Percentiles rank a stretch among this genome's conserved stretches.
phyloP scores from a whole-genome alignment of 2,329 filamentous ascomycete species.

The Neurospora sp. region DNA sequence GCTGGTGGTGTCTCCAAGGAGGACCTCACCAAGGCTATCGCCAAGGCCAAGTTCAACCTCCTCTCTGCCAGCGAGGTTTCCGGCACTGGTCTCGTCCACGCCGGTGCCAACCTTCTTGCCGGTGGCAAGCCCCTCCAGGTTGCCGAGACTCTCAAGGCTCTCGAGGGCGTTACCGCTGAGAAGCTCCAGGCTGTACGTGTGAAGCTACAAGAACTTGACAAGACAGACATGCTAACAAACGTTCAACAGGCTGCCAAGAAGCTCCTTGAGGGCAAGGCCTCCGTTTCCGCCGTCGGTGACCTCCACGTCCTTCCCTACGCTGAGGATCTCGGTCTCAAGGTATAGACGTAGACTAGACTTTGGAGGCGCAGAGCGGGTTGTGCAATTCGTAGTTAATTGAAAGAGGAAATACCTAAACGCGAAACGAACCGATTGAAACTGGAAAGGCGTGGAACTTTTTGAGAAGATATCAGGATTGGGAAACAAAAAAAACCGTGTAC shows the following conservation, averaged over 20 bases:
- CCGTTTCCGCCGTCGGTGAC: slow-evolving; percentile 83
- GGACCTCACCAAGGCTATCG: slow-evolving; percentile 82
- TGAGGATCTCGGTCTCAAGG: slow-evolving; percentile 85
- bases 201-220: not conserved
- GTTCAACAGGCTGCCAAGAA: slow-evolving; percentile 67
- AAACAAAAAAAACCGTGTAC: slow-evolving; percentile 24
- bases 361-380: not conserved
- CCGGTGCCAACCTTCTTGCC: slow-evolving; percentile 74
- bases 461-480: not conserved
- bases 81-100: slow-evolving; percentile 67
- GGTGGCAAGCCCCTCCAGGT: slow-evolving; percentile 77
- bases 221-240: slow-evolving; percentile 19
- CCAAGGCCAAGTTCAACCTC: slow-evolving; percentile 86
- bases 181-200: slow-evolving; percentile 71
- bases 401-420: slow-evolving; percentile 5
- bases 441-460: not conserved
- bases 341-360: slow-evolving; percentile 49
- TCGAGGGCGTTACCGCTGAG: slow-evolving; percentile 73
- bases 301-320: slow-evolving; percentile 84
- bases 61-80: slow-evolving; percentile 73
- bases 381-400: slow-evolving; percentile 1
- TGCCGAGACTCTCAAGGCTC: slow-evolving; percentile 63
- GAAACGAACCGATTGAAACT: slow-evolving; percentile 9
- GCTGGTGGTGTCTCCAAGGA: slow-evolving; percentile 69
- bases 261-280: slow-evolving; percentile 78